Evolutionary conservation across 257 asterid species (phyloP), one percentile per base, ranked within the genome.

Genomic region (Nicotiana otophora): DNA sequence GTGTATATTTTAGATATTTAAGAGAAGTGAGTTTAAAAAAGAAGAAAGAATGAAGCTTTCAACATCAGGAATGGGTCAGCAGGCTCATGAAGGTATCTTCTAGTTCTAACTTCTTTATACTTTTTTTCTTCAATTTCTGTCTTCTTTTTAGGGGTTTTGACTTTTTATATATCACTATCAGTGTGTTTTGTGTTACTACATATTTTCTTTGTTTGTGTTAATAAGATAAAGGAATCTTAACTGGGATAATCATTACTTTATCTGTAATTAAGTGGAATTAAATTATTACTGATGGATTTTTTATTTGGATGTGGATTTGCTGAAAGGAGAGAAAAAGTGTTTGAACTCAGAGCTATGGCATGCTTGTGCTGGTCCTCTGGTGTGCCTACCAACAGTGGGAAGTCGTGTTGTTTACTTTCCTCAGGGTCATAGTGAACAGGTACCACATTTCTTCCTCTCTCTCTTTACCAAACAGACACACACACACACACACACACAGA

Each of bases 351-450:
- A 95, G 92, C 95, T 95, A 48, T 95, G 99, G 99, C 99, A 95
- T 87, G 99, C 99, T 33, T 95, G 99, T 90, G 99, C 99, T 81
- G 99, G 99, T 76, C 99, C 99, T 77, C 83, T 95, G 85, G 99
- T 95, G 86, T 95, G 96, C 17, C 87, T 95, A 83, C 99, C 99
- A 48, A 86, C 87, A 1, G 88, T 91, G 26, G 99, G 99, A 46
- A 90, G 97, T 79, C 97, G 99, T 3, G 98, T 92, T 88, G 98
- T 95, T 87, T 95, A 95, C 94, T 94, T 95, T 78, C 99, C 99
- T 85, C 99, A 95, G 90, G 99, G 99, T 77, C 99, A 95, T 58
- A 95, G 99, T 79, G 99, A 95, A 89, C 99, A 95, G 99, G 99
- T 95, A 19, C 48, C 77, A 19, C 30, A 23, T 62, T 23, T 19